phyloP scores from a whole-genome alignment of 495 filamentous ascomycete species.

The Chaetomium tenue region DNA sequence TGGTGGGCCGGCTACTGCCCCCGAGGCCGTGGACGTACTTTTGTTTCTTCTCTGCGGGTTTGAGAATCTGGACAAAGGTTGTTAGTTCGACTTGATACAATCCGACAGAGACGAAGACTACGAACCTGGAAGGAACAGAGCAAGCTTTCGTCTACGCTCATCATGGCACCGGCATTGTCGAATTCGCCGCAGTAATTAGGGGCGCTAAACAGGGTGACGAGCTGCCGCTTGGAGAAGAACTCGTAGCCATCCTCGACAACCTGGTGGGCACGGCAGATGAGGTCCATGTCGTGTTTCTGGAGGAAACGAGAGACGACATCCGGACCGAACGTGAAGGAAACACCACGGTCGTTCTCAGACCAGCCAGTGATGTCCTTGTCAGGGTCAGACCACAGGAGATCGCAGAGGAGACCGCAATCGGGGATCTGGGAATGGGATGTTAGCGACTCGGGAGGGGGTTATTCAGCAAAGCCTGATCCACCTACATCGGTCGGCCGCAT shows the following conservation, averaged over 20 bases:
- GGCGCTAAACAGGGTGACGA: conserved; percentile 96
- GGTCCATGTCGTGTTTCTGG: conserved; percentile 99
- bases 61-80: conserved; percentile 71
- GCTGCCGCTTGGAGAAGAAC: conserved; percentile 97
- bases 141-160: conserved; percentile 99
- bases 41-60: conserved; percentile 99
- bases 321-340: conserved; percentile 98
- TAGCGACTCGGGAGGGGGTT: conserved; percentile 24
- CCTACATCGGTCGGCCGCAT: conserved; percentile 98
- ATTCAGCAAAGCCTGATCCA: neutral
- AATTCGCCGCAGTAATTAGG: conserved; percentile 99
- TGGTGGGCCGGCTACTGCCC: conserved; percentile 73
- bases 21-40: conserved; percentile 97
- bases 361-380: conserved; percentile 99
- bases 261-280: conserved; percentile 98
- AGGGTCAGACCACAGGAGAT: conserved; percentile 97
- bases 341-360: conserved; percentile 98
- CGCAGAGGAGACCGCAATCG: conserved; percentile 95
- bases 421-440: conserved; percentile 67
- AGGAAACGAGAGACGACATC: conserved; percentile 98
- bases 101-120: conserved; percentile 18
- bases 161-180: conserved; percentile 99
- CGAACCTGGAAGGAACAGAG: conserved; percentile 98
- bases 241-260: conserved; percentile 99
- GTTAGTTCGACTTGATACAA: conserved; percentile 21